Evolutionary conservation across 495 filamentous ascomycete genomes (phyloP).

Genomic region (Daldinia grandis): DNA sequence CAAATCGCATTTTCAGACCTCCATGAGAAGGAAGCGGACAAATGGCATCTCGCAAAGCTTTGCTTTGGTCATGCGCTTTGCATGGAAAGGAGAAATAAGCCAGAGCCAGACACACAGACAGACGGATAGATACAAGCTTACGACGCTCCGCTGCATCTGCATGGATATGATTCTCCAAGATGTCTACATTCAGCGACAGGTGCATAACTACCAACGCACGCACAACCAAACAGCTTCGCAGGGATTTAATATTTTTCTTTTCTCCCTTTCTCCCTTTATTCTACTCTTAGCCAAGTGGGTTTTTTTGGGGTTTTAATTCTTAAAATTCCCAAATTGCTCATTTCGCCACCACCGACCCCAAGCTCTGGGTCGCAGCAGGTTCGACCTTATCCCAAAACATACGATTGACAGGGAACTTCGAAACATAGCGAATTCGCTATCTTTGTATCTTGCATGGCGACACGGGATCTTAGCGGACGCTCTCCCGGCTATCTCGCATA

Average conservation of each 20-base stretch:
- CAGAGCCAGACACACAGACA: background rate
- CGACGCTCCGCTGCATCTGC: conserved; percentile 25
- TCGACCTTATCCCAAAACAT: conserved; percentile 23
- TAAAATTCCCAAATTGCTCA: background rate
- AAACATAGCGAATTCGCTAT: conserved; percentile 18
- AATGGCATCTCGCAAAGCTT: conserved; percentile 13
- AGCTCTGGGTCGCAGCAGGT: conserved; percentile 17
- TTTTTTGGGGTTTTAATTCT: conserved; percentile 8
- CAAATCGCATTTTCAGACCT: conserved; percentile 22
- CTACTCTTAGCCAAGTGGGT: conserved; percentile 10
- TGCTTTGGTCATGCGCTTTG: conserved; percentile 7
- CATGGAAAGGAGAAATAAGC: conserved; percentile 13
- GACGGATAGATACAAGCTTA: no score
- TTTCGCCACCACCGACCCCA: conserved; percentile 24
- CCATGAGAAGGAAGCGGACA: conserved; percentile 16
- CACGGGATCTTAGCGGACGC: conserved; percentile 15
- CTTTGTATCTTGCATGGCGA: conserved; percentile 14
- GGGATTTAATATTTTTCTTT: conserved; percentile 5
- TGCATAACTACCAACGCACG: conserved; percentile 16
- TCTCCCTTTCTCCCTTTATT: conserved; percentile 5
- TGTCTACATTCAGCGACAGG: conserved; percentile 29
- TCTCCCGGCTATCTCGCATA: conserved; percentile 39
- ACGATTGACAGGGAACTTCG: conserved; percentile 28
- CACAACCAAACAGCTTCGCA: background rate
- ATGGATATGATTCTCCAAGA: conserved; percentile 18